Percentiles rank a stretch among this genome's conserved stretches.
These are phyloP conservation scores for Otatea glauca DNA, from an alignment of 176 grass and related monocot genomes.

Conservation along the genomic window DNA sequence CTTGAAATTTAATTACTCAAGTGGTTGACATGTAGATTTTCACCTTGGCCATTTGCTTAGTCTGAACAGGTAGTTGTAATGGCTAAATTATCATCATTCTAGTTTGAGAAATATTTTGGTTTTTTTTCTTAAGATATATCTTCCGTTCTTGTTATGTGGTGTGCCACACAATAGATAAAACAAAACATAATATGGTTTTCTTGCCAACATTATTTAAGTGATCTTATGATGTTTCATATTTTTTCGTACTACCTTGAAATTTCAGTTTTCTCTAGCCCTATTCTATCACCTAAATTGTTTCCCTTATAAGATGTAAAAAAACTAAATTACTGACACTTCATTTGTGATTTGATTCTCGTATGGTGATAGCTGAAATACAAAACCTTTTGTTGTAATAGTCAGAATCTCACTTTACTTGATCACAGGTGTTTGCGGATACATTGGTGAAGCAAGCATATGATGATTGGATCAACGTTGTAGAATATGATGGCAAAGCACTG, in stretches of 20 bases:
- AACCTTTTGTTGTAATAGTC: slow-evolving; percentile 18
- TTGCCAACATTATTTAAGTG: slow-evolving; percentile 15
- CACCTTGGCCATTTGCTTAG: neutral
- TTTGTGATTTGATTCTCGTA: neutral
- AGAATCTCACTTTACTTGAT: slow-evolving; percentile 21
- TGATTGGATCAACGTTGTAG: slow-evolving; percentile 79
- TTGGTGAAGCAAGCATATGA: slow-evolving; percentile 86
- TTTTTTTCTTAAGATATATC: neutral
- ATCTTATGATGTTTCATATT: neutral
- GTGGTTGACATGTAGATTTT: neutral
- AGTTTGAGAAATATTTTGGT: neutral
- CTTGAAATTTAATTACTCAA: neutral
- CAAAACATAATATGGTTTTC: neutral
- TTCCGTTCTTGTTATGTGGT: neutral
- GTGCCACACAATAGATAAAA: slow-evolving; percentile 3
- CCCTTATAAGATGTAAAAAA: neutral
- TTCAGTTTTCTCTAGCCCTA: neutral
- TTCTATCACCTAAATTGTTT: neutral
- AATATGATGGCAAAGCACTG: slow-evolving; percentile 79
- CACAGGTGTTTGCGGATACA: slow-evolving; percentile 64
- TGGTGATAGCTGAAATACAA: slow-evolving; percentile 18
- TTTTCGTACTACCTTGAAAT: neutral
- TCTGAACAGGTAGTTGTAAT: neutral
- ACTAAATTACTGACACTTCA: neutral
- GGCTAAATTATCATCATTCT: slow-evolving; percentile 14